Evolutionary conservation across 345 rosid species (phyloP).

Genomic region (Raphanus raphanistrum): DNA sequence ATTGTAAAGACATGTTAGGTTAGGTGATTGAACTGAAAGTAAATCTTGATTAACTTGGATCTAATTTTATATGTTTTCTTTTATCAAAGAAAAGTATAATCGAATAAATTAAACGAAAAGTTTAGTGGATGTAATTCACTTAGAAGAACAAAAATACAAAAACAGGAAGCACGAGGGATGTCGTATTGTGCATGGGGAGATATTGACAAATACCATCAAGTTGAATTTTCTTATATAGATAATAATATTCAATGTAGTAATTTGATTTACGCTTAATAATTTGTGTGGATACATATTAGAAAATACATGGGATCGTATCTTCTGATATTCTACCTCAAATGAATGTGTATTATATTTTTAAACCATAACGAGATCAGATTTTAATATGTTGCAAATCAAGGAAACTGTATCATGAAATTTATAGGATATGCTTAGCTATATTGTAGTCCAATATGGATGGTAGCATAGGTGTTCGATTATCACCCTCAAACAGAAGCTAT

Average conservation of each 20-base stretch:
- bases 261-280: conserved; percentile 1
- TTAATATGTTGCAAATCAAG: neutral
- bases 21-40: neutral
- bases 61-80: neutral
- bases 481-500: conserved; percentile 7
- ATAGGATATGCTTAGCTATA: conserved; percentile 13
- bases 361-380: neutral
- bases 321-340: conserved; percentile 4
- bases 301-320: conserved; percentile 17
- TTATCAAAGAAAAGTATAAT: neutral
- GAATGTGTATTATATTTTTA: conserved; percentile 11
- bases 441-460: neutral
- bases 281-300: neutral
- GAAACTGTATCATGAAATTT: neutral
- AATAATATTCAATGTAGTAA: neutral
- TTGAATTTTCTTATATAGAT: conserved; percentile 7
- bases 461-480: conserved; percentile 26
- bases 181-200: conserved; percentile 32
- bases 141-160: conserved; percentile 23
- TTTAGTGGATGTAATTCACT: conserved; percentile 12
- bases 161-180: conserved; percentile 38
- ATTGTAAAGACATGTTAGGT: neutral
- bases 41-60: neutral
- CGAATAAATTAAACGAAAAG: neutral
- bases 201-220: conserved; percentile 33